phyloP scores from a whole-genome alignment of 2,329 filamentous ascomycete species.

The Clathrospora elynae region DNA sequence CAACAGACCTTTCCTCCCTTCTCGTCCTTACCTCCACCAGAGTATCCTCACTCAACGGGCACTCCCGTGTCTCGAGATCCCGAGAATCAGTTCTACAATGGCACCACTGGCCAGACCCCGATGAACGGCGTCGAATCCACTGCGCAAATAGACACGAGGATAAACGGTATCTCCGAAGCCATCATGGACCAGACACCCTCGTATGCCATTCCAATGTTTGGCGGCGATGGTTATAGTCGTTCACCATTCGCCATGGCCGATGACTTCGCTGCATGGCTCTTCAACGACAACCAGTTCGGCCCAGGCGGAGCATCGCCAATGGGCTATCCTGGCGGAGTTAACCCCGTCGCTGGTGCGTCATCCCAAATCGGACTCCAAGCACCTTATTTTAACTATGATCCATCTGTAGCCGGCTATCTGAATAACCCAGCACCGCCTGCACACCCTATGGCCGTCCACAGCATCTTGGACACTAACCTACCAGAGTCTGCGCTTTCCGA shows the following conservation, averaged over 20 bases:
- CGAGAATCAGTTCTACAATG: constrained; percentile 46
- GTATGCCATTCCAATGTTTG: constrained; percentile 84
- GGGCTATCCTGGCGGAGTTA: constrained; percentile 38
- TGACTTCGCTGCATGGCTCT: constrained; percentile 84
- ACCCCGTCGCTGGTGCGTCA: constrained; percentile 48
- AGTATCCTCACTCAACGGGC: constrained; percentile 48
- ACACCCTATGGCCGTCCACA: constrained; percentile 89
- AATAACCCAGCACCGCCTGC: constrained; percentile 61
- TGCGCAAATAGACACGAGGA: constrained; percentile 38
- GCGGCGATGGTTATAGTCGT: constrained; percentile 79
- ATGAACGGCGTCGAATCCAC: constrained; percentile 49
- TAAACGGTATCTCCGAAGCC: constrained; percentile 46
- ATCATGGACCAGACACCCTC: constrained; percentile 54
- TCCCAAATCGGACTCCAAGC: constrained; percentile 54
- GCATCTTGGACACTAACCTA: constrained; percentile 77
- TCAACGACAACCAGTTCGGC: constrained; percentile 67
- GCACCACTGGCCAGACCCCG: constrained; percentile 40
- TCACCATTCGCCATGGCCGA: constrained; percentile 88
- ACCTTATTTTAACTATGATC: constrained; percentile 58
- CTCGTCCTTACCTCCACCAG: constrained; percentile 64
- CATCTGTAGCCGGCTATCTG: constrained; percentile 55
- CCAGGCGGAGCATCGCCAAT: constrained; percentile 46
- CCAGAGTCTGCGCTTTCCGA: constrained; percentile 83
- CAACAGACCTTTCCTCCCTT: constrained; percentile 68
- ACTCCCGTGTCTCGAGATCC: constrained; percentile 47